phyloP scores from a whole-genome alignment of 495 filamentous ascomycete genomes.

The Aspergillus diversus region DNA sequence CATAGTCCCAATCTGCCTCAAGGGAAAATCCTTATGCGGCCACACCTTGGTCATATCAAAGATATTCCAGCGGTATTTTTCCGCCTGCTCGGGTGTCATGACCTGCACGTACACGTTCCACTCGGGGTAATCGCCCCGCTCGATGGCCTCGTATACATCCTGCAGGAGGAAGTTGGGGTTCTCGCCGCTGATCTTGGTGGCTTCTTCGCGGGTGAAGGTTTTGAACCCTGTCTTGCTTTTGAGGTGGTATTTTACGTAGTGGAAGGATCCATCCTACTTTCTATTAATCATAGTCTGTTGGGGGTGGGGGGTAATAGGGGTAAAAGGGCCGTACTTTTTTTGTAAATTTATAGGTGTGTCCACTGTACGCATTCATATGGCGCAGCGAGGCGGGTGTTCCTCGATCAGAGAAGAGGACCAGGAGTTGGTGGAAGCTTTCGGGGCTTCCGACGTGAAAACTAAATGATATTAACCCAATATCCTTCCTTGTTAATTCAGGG shows the following conservation, averaged over 20 bases:
- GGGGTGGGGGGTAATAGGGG: no score
- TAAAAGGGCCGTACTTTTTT: no score
- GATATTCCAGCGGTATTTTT: conserved; percentile 36
- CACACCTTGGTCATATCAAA: conserved; percentile 45
- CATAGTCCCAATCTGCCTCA: conserved; percentile 23
- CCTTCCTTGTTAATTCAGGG: no score
- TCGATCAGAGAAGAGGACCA: conserved; percentile 21
- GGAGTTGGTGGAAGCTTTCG: neutral
- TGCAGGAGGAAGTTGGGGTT: conserved; percentile 35
- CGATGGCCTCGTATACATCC: conserved; percentile 37
- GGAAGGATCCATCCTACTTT: no score
- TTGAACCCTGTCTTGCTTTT: no score
- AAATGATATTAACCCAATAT: no score
- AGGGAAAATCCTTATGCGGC: conserved; percentile 31
- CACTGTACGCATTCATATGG: no score
- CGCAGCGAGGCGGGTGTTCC: conserved; percentile 5
- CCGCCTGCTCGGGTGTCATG: conserved; percentile 39
- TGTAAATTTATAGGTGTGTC: no score
- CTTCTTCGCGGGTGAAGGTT: conserved; percentile 46
- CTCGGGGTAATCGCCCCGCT: conserved; percentile 32
- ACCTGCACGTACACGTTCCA: conserved; percentile 47
- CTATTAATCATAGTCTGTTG: no score
- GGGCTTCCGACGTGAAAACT: no score
- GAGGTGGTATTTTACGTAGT: no score
- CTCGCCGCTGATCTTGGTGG: conserved; percentile 55